Evolutionary conservation across 306 rosid genomes (phyloP).

Genomic region (Malus fusca): DNA sequence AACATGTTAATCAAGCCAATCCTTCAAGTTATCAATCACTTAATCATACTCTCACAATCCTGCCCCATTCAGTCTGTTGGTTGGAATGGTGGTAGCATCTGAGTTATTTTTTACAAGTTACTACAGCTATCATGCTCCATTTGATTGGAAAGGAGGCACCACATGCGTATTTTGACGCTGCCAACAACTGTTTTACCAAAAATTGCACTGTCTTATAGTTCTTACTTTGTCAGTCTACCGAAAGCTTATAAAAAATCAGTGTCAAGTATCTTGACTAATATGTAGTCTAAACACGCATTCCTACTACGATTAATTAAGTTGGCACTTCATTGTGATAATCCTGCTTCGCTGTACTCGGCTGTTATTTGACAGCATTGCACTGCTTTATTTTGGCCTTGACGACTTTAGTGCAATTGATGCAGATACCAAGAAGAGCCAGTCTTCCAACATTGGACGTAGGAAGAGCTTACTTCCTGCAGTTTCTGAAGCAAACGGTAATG

Average conservation of each 20-base stretch:
- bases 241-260: background rate
- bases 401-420: conserved; percentile 20
- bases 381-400: background rate
- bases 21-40: background rate
- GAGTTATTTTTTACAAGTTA: background rate
- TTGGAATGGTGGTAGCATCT: background rate
- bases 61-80: background rate
- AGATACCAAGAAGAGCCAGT: conserved; percentile 96
- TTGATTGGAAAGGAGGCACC: background rate
- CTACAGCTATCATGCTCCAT: background rate
- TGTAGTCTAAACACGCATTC: background rate
- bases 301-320: background rate
- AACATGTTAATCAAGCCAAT: no score
- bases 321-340: background rate
- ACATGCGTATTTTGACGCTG: background rate
- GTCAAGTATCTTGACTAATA: background rate
- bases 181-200: background rate
- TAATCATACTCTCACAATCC: background rate
- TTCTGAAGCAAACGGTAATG: conserved; percentile 37
- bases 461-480: conserved; percentile 49
- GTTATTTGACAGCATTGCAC: background rate
- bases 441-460: conserved; percentile 92
- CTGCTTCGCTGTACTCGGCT: background rate
- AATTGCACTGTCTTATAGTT: background rate
- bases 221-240: background rate